Percentiles rank a stretch among this genome's conserved stretches.
Conservation (phyloP, 1,284 basidiomycete species). For the Marasmius oreades region DNA sequence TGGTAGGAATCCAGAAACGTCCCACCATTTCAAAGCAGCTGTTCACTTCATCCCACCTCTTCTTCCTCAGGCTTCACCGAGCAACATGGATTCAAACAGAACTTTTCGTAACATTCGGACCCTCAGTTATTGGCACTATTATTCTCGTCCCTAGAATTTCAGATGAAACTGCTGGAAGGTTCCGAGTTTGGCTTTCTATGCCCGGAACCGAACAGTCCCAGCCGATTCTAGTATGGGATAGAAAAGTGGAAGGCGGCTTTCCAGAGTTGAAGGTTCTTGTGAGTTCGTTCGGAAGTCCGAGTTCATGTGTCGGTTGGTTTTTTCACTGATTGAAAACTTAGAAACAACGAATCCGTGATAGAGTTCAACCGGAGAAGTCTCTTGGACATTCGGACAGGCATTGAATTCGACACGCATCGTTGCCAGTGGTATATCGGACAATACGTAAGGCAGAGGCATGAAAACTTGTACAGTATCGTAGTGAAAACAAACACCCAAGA, state of each 20-base stretch:
- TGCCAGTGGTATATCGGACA: neutral
- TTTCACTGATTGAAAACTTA: slow-evolving; percentile 27
- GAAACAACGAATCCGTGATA: slow-evolving; percentile 86
- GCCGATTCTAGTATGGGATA: slow-evolving; percentile 65
- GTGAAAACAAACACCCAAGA: no score
- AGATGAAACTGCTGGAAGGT: slow-evolving; percentile 83
- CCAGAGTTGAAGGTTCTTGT: slow-evolving; percentile 86
- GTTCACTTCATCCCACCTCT: neutral
- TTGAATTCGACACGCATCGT: neutral
- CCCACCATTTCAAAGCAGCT: neutral
- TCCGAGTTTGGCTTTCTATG: slow-evolving; percentile 78
- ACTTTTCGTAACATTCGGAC: slow-evolving; percentile 83
- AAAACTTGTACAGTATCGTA: no score
- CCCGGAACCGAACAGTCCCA: slow-evolving; percentile 29
- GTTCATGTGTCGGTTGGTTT: slow-evolving; percentile 1
- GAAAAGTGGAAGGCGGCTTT: slow-evolving; percentile 86
- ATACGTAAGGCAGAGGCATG: neutral
- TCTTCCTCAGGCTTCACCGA: slow-evolving; percentile 66
- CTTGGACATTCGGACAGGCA: slow-evolving; percentile 78
- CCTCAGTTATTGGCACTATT: slow-evolving; percentile 63
- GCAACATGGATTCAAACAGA: slow-evolving; percentile 90
- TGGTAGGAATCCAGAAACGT: slow-evolving; percentile 48
- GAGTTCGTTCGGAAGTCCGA: slow-evolving; percentile 23
- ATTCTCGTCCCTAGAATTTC: slow-evolving; percentile 72
- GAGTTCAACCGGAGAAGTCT: slow-evolving; percentile 71